These are phyloP conservation scores for Lichtheimia ramosa DNA, from an alignment of 371 early-diverging fungal species.

Conservation along the genomic window DNA sequence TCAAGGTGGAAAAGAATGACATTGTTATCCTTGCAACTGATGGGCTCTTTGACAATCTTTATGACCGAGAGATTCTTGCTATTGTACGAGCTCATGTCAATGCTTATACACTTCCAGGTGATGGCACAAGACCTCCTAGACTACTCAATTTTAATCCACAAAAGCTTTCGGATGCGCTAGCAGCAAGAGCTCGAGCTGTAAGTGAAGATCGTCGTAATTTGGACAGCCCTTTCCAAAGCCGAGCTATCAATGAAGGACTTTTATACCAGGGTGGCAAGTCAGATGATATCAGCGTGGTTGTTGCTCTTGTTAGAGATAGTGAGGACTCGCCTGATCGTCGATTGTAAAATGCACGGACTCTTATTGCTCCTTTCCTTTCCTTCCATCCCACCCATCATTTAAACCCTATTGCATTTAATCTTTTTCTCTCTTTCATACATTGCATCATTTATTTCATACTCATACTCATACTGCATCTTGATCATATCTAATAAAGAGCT, in stretches of 20 bases:
- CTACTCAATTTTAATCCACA: slow-evolving; percentile 65
- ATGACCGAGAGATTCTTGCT: slow-evolving; percentile 79
- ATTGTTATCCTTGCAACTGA: slow-evolving; percentile 78
- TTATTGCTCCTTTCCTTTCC: not conserved
- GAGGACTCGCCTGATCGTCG: slow-evolving; percentile 59
- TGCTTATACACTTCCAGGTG: slow-evolving; percentile 57
- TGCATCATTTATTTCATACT: not conserved
- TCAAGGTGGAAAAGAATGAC: slow-evolving; percentile 81
- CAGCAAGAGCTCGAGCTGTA: slow-evolving; percentile 71
- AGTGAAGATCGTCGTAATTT: slow-evolving; percentile 77
- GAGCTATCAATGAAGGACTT: slow-evolving; percentile 76
- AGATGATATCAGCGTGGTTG: slow-evolving; percentile 84
- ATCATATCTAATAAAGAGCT: no score
- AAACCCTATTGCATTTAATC: slow-evolving; percentile 1
- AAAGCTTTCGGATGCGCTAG: slow-evolving; percentile 75
- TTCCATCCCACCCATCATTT: not conserved
- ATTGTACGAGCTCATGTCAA: slow-evolving; percentile 63
- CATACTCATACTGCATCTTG: no score
- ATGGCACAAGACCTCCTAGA: slow-evolving; percentile 30
- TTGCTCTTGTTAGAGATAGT: slow-evolving; percentile 67
- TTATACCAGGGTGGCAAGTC: slow-evolving; percentile 77
- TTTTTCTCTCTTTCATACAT: not conserved
- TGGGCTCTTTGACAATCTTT: slow-evolving; percentile 83
- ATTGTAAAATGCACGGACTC: slow-evolving; percentile 4
- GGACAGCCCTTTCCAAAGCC: slow-evolving; percentile 85